Evolutionary conservation across 2,329 filamentous ascomycete species (phyloP), one percentile per base, ranked within the genome.

Genomic region (Aspergillus sergii): DNA sequence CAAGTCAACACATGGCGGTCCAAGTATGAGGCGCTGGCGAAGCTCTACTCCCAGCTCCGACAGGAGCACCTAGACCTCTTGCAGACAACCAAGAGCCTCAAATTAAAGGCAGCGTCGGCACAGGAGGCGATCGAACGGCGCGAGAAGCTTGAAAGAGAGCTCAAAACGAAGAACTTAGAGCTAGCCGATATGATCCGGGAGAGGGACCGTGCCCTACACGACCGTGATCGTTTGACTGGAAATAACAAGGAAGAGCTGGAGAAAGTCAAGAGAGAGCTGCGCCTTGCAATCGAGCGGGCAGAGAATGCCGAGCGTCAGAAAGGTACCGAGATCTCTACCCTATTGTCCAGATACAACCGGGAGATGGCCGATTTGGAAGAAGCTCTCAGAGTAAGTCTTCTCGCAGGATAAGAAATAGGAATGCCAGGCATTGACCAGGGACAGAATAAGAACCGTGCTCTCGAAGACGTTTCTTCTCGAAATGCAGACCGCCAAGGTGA

Each of bases 141-240:
- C 10, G 95, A 99, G 82, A 97, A 96, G 83, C 85, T 99, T 58
- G 93, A 98, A 81, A 91, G 94, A 39, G 95, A 99, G 81, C 91
- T 99, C 77, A 99, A 99, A 86, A 97, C 94, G 34, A 99, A 99
- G 87, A 99, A 99, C 75, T 83, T 99, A n/a, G 95, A 99, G 78
- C 82, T 99, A 65, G 95, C 95, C 36, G 93, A 98, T 77, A 98
- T 99, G 95, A 99, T 99, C 68, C 88, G 95, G 50, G 95, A 99
- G 81, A 87, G 95, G 70, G 95, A 99, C 75, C 89, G 95, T 67
- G 95, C 95, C 34, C 81, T 97, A 58, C 93, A 98, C 74, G 95
- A 99, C 66, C 93, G 94, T 77, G 95, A 99, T 75, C 88, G 95
- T 60, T 82, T 90, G n/a, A 88, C 84, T 58, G 95, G 95, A 57